Conservation (phyloP, 164 flowering plant genomes). For the Chimonanthus salicifolius region DNA sequence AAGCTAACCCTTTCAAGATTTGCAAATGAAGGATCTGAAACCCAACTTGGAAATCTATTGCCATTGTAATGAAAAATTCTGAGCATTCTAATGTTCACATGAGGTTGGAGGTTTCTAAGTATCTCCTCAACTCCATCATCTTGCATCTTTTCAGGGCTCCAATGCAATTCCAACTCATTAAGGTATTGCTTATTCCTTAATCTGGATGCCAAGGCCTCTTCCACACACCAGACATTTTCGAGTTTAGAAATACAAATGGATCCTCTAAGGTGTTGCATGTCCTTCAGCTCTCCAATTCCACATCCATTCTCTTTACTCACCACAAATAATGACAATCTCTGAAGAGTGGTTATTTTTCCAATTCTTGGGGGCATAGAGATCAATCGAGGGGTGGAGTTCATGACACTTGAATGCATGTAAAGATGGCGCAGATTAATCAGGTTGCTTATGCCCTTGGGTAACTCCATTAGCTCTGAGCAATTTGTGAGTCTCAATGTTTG, state of each 20-base stretch:
- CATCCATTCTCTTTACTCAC: slow-evolving; percentile 19
- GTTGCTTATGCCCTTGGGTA: slow-evolving; percentile 15
- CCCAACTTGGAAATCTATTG: slow-evolving; percentile 27
- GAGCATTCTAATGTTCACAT: slow-evolving; percentile 18
- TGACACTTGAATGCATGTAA: neutral
- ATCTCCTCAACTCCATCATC: neutral
- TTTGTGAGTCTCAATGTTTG: slow-evolving; percentile 22
- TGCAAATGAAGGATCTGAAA: slow-evolving; percentile 16
- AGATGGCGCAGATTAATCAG: slow-evolving; percentile 23
- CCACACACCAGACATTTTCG: slow-evolving; percentile 24
- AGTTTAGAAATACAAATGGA: slow-evolving; percentile 24
- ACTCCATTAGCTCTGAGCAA: slow-evolving; percentile 14
- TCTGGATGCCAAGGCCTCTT: slow-evolving; percentile 23
- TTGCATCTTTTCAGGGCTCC: slow-evolving; percentile 14
- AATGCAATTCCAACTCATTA: slow-evolving; percentile 17
- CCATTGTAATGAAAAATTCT: slow-evolving; percentile 19
- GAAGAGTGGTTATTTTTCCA: slow-evolving; percentile 21
- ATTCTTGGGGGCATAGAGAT: slow-evolving; percentile 22
- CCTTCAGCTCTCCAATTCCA: slow-evolving; percentile 20
- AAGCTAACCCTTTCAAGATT: slow-evolving; percentile 12
- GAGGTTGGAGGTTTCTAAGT: slow-evolving; percentile 20
- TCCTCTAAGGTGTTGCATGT: slow-evolving; percentile 24
- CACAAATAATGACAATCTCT: slow-evolving; percentile 21
- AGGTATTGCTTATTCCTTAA: slow-evolving; percentile 24
- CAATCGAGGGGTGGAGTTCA: neutral